Evolutionary conservation across 352 stramenopile species (phyloP).

Genomic region (Phytophthora idaei): DNA sequence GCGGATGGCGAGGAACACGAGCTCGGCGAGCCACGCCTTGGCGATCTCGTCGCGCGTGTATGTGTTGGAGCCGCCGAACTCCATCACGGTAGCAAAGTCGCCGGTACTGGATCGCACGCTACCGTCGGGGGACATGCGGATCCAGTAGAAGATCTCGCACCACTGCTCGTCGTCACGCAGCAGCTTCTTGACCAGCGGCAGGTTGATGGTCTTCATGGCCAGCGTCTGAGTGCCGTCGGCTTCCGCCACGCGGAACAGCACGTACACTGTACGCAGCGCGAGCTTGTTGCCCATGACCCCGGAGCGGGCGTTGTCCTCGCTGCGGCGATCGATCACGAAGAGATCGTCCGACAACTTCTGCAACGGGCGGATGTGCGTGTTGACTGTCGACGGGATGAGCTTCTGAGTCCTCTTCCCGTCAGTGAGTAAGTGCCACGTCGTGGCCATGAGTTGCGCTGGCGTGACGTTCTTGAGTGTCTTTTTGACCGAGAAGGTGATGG

Average conservation of each 20-base stretch:
- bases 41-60: slow-evolving; percentile 61
- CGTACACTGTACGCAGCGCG: slow-evolving; percentile 56
- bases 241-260: slow-evolving; percentile 42
- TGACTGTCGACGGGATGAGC: slow-evolving; percentile 44
- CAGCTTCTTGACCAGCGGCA: slow-evolving; percentile 48
- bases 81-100: slow-evolving; percentile 12
- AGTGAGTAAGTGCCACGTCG: slow-evolving; percentile 50
- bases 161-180: slow-evolving; percentile 52
- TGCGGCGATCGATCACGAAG: slow-evolving; percentile 58
- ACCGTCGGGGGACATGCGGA: slow-evolving; percentile 31
- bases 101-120: slow-evolving; percentile 4
- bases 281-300: slow-evolving; percentile 32
- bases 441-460: slow-evolving; percentile 30
- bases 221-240: slow-evolving; percentile 40
- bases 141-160: slow-evolving; percentile 77
- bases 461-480: slow-evolving; percentile 44
- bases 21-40: slow-evolving; percentile 52
- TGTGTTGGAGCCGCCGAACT: slow-evolving; percentile 60
- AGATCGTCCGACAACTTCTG: slow-evolving; percentile 52
- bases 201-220: slow-evolving; percentile 69
- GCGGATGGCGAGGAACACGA: slow-evolving; percentile 64
- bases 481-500: slow-evolving; percentile 57
- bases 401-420: slow-evolving; percentile 37
- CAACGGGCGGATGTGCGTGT: slow-evolving; percentile 45
- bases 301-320: slow-evolving; percentile 29